Evolutionary conservation across 2,329 filamentous ascomycete genomes (phyloP), one percentile per base, ranked within the genome.

Genomic region (Penicillium decumbens): DNA sequence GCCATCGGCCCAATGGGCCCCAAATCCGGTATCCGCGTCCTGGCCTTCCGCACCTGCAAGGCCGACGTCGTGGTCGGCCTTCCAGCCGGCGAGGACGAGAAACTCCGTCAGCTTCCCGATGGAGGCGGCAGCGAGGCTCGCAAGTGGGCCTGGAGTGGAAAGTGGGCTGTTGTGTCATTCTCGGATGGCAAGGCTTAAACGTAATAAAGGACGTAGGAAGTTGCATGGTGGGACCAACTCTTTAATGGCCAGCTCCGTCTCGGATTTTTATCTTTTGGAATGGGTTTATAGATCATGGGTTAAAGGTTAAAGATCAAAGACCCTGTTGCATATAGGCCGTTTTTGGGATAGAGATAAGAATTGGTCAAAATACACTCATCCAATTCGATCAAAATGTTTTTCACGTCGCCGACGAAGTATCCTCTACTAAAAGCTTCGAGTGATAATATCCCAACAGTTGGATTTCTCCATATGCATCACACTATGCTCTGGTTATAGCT

Each of bases 61-160:
- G 92, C 92, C 0, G 93, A 98, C 66, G 89, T 95, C 6, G 89
- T 97, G 0, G 93, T 96, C 24, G 92, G 90, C 0, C 76, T 98
- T n/a, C 79, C 84, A 12, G 70, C 82, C 7, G 91, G 92, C 6
- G 81, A 86, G 66, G 93, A 98, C 64, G 90, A 96, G 73, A 82
- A 84, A 67, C 75, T 97, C 45, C 83, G 79, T 58, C 76, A 79
- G 7, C 79, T 74, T 45, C 83, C 88, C 45, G 83, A 87, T 1
- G 88, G 87, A 3, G 87, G 84, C 13, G 84, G 89, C 53, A 80
- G 57, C 70, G 86, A 68, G 49, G 79, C 82, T 23, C 79, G 93
- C 48, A 87, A 88, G 69, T 97, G 92, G 92, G 91, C 89, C 0
- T 97, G 91, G 91, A 87, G 82, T 64, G 92, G 92, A 37, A 96